phyloP scores from a whole-genome alignment of 257 asterid genomes.

The Anisodus acutangulus region DNA sequence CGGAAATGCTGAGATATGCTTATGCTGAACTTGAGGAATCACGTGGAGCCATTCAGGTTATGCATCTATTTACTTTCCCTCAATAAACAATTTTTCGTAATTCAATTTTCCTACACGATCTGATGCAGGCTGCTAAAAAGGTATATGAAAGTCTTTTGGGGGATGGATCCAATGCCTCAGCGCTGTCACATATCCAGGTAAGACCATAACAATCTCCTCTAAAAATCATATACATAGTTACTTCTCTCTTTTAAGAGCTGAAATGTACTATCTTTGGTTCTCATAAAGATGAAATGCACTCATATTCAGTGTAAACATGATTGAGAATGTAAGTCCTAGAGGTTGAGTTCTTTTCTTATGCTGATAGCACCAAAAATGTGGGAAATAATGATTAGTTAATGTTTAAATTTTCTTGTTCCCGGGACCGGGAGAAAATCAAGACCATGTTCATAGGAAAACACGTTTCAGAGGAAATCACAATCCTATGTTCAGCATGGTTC shows the following conservation, averaged over 20 bases:
- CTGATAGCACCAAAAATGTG: slow-evolving; percentile 12
- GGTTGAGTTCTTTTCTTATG: slow-evolving; percentile 7
- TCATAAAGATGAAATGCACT: background rate
- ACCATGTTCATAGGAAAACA: background rate
- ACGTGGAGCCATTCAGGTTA: slow-evolving; percentile 84
- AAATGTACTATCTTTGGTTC: slow-evolving; percentile 22
- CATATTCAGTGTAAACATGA: background rate
- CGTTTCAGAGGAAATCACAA: background rate
- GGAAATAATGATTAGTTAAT: slow-evolving; percentile 9
- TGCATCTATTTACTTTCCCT: slow-evolving; percentile 22
- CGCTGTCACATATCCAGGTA: slow-evolving; percentile 95
- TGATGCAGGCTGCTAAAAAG: slow-evolving; percentile 78
- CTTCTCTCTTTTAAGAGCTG: background rate
- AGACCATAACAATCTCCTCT: slow-evolving; percentile 2
- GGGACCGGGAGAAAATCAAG: background rate
- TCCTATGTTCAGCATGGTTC: background rate
- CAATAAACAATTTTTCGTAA: slow-evolving; percentile 5
- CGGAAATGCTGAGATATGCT: slow-evolving; percentile 92
- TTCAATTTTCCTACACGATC: slow-evolving; percentile 28
- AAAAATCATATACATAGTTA: slow-evolving; percentile 13
- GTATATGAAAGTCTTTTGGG: slow-evolving; percentile 87
- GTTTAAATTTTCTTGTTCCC: background rate
- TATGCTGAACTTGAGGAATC: slow-evolving; percentile 98
- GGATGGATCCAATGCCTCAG: slow-evolving; percentile 73
- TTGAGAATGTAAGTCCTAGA: background rate